These are phyloP conservation scores for Aspergillus ochraceus DNA, from an alignment of 2,329 filamentous ascomycete species.

Conservation along the genomic window DNA sequence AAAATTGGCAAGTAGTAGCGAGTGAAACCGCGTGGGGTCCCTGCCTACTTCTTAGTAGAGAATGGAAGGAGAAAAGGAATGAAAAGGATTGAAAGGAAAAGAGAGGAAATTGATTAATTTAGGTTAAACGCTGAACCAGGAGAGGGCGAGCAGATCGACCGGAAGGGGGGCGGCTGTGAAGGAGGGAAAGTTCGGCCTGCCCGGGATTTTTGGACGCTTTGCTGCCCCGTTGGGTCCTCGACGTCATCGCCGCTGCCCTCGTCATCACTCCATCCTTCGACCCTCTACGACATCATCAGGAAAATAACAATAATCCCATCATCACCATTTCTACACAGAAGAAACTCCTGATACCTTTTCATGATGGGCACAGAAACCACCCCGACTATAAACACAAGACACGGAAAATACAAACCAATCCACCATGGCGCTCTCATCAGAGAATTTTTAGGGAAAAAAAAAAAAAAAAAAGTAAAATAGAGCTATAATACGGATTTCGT, in stretches of 20 bases:
- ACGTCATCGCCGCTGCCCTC: background rate
- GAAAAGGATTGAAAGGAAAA: slow-evolving; percentile 2
- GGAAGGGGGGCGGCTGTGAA: background rate
- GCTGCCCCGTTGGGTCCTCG: background rate
- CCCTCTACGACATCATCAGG: no score
- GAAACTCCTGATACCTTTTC: background rate
- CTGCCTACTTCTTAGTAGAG: background rate
- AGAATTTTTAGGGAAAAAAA: background rate
- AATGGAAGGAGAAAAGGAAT: background rate
- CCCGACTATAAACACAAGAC: slow-evolving; percentile 1
- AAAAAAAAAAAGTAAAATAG: background rate
- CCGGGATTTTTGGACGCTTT: background rate
- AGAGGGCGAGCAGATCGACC: background rate
- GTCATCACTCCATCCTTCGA: no score
- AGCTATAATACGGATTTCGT: background rate
- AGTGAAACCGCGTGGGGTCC: background rate
- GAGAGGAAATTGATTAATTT: background rate
- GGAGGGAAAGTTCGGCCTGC: background rate
- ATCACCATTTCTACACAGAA: no score
- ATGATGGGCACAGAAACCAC: background rate
- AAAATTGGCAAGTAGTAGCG: background rate
- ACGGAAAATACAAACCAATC: slow-evolving; percentile 9
- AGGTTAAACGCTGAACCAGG: no score
- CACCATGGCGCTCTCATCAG: background rate
- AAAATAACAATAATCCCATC: no score